Percentiles rank a stretch among this genome's conserved stretches.
Evolutionary conservation across 257 asterid genomes (phyloP).

Genomic region (Craterostigma plantagineum): DNA sequence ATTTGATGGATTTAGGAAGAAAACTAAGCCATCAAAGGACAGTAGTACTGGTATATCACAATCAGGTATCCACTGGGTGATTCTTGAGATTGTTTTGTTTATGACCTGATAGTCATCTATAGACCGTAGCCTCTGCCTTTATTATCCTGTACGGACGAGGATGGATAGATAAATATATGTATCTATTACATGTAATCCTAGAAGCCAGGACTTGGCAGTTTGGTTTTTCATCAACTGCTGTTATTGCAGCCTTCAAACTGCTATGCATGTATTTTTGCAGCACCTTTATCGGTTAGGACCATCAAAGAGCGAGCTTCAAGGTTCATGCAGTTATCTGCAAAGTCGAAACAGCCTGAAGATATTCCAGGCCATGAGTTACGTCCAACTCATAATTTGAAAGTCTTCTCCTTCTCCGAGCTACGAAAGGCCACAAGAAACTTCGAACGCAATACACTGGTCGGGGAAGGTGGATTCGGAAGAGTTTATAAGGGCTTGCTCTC

Average conservation of each 20-base stretch:
- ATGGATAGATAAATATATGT: too few species aligned
- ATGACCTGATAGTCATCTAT: too few species aligned
- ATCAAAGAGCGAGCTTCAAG: background rate
- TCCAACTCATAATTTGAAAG: constrained; percentile 14
- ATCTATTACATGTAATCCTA: too few species aligned
- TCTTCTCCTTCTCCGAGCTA: constrained; percentile 20
- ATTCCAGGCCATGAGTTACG: constrained; percentile 1
- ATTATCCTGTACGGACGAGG: too few species aligned
- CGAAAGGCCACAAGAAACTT: constrained; percentile 22
- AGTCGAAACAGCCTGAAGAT: constrained; percentile 7
- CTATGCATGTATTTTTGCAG: too few species aligned
- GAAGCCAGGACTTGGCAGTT: too few species aligned
- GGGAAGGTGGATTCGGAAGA: constrained; percentile 32
- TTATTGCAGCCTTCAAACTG: too few species aligned
- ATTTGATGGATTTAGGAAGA: constrained; percentile 5
- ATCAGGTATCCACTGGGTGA: constrained; percentile 16
- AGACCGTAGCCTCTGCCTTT: too few species aligned
- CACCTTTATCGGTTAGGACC: too few species aligned
- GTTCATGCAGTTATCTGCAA: constrained; percentile 4
- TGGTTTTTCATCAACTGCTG: too few species aligned
- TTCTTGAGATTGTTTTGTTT: too few species aligned
- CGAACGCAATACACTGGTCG: constrained; percentile 8
- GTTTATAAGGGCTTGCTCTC: constrained; percentile 25
- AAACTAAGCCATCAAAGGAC: constrained; percentile 10
- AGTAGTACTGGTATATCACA: background rate